Evolutionary conservation across 164 flowering plant genomes (phyloP).

Genomic region (Kalanchoe fedtschenkoi): DNA sequence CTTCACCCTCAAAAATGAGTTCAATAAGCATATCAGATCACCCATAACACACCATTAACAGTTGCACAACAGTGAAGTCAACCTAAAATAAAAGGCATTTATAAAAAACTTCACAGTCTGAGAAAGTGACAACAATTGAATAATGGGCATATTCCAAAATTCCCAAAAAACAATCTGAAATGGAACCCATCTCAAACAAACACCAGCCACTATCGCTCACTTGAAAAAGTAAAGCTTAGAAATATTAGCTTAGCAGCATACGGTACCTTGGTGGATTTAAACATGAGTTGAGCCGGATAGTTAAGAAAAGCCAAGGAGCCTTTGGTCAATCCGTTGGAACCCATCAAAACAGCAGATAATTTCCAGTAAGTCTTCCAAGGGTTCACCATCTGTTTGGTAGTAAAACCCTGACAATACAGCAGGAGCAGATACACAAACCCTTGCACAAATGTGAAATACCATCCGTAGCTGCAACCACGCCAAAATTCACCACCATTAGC

Average conservation of each 20-base stretch:
- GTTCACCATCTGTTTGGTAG: conserved; percentile 76
- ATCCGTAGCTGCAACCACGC: conserved; percentile 57
- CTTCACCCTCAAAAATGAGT: conserved; percentile 23
- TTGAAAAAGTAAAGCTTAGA: not conserved
- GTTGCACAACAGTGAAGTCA: too few relatives aligned
- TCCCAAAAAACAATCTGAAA: too few relatives aligned
- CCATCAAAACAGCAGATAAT: conserved; percentile 86
- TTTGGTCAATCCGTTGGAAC: conserved; percentile 84
- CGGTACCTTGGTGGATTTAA: conserved; percentile 85
- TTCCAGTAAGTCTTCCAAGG: conserved; percentile 73
- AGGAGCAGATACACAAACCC: conserved; percentile 67
- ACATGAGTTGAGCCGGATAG: conserved; percentile 93
- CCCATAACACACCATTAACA: too few relatives aligned
- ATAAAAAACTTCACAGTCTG: too few relatives aligned
- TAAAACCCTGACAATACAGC: conserved; percentile 69
- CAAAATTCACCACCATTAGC: not conserved
- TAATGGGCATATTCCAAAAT: too few relatives aligned
- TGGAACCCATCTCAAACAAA: too few relatives aligned
- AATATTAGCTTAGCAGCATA: not conserved
- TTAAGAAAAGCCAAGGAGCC: conserved; percentile 87
- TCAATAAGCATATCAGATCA: too few relatives aligned
- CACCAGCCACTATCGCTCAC: not conserved
- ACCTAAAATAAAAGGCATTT: too few relatives aligned
- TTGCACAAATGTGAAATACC: conserved; percentile 94
- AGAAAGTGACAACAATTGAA: too few relatives aligned